These are phyloP conservation scores for Mrakia blollopis DNA, from an alignment of 768 basidiomycete species.

Conservation along the genomic window DNA sequence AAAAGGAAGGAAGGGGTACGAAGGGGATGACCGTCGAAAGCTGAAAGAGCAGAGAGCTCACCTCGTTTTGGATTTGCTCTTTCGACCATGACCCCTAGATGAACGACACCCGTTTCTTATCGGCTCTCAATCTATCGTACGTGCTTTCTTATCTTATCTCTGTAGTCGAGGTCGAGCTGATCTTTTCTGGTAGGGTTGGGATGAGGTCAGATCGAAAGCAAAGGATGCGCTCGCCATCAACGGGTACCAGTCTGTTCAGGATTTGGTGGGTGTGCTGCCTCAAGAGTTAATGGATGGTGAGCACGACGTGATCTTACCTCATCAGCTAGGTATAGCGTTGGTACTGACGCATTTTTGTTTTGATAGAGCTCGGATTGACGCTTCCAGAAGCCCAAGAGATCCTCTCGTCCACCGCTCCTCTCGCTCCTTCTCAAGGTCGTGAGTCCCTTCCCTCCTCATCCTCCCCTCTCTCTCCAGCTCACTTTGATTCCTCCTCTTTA, in stretches of 20 bases:
- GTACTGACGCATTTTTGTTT: neutral
- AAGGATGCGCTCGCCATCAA: neutral
- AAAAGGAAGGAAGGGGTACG: neutral
- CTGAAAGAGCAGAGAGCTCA: neutral
- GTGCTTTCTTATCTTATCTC: neutral
- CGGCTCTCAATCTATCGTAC: neutral
- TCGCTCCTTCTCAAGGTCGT: conserved; percentile 1
- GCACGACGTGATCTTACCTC: neutral
- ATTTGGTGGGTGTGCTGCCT: neutral
- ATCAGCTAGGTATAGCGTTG: neutral
- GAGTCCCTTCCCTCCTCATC: neutral
- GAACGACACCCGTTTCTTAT: conserved; percentile 16
- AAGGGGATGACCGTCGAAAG: neutral
- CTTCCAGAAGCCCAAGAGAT: neutral
- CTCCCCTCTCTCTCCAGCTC: neutral
- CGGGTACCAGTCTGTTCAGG: neutral
- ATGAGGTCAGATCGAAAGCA: neutral
- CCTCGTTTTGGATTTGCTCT: neutral
- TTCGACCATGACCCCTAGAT: conserved; percentile 10
- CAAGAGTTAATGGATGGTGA: neutral
- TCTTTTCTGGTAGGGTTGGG: neutral
- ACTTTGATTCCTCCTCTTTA: neutral
- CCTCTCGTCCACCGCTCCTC: neutral
- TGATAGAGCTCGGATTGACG: neutral
- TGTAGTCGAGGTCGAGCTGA: neutral